A percentile compares a stretch with the other conserved stretches of the same genome.
Conservation (phyloP, 192 early-diverging fungal species). For the Backusella luteola region DNA sequence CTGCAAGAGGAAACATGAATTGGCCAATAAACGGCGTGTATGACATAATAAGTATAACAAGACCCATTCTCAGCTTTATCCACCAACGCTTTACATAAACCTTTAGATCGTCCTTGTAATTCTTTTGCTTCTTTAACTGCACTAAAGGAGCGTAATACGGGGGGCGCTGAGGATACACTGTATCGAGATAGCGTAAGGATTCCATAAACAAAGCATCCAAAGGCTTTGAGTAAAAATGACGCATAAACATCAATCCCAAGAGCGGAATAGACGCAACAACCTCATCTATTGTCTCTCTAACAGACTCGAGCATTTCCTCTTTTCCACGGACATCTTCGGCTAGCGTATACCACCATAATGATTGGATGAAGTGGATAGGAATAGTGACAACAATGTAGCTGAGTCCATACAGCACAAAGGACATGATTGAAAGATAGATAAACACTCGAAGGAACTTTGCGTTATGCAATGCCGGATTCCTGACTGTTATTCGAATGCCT, state of each 20-base stretch:
- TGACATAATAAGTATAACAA: constrained; percentile 45
- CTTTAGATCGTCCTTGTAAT: constrained; percentile 47
- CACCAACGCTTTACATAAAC: constrained; percentile 45
- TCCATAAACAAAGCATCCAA: constrained; percentile 60
- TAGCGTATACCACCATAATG: constrained; percentile 24
- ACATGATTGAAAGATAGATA: constrained; percentile 38
- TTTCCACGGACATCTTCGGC: background rate
- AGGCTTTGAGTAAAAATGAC: constrained; percentile 56
- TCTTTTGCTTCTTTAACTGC: constrained; percentile 28
- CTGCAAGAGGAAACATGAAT: constrained; percentile 52
- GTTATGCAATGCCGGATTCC: constrained; percentile 46
- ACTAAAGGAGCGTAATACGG: constrained; percentile 41
- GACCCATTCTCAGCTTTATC: constrained; percentile 37
- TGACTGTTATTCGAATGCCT: constrained; percentile 41
- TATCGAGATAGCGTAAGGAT: constrained; percentile 45
- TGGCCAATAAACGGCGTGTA: constrained; percentile 49
- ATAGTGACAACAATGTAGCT: constrained; percentile 44
- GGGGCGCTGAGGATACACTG: constrained; percentile 21
- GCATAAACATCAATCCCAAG: constrained; percentile 50
- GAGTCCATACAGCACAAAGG: constrained; percentile 38
- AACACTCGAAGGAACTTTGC: constrained; percentile 38
- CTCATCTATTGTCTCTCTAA: background rate
- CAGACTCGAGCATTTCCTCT: background rate
- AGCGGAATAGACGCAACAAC: constrained; percentile 40
- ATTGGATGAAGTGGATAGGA: constrained; percentile 38